phyloP scores from a whole-genome alignment of 2,329 filamentous ascomycete genomes.

The Scedosporium dehoogii region DNA sequence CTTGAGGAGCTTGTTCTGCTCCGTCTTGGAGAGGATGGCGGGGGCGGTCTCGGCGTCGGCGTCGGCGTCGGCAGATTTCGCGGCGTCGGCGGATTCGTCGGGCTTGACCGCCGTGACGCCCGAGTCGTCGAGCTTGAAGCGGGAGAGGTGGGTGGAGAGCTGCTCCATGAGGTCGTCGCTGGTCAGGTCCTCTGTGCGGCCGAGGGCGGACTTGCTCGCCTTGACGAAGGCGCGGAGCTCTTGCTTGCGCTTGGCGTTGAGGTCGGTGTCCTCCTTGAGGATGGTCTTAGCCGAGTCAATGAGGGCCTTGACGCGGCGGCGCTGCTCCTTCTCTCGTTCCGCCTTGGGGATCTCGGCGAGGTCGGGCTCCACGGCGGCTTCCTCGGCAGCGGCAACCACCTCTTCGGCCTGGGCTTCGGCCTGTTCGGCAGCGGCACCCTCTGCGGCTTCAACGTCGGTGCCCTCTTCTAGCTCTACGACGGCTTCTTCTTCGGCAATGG shows the following conservation, averaged over 20 bases:
- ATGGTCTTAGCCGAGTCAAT: slow-evolving; percentile 50
- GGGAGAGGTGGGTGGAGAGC: slow-evolving; percentile 39
- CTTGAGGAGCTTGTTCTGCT: slow-evolving; percentile 40
- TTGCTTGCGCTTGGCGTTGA: slow-evolving; percentile 65
- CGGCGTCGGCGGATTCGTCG: neutral
- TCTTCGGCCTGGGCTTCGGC: slow-evolving; percentile 16
- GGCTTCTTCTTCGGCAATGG: slow-evolving; percentile 16
- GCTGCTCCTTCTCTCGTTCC: slow-evolving; percentile 21
- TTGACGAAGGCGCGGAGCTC: slow-evolving; percentile 64
- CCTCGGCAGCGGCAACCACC: slow-evolving; percentile 11
- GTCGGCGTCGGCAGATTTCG: too few species aligned
- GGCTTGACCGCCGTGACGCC: slow-evolving; percentile 15
- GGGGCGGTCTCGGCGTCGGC: slow-evolving; percentile 7
- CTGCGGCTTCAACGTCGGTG: slow-evolving; percentile 18
- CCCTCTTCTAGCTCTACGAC: slow-evolving; percentile 16
- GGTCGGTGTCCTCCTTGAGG: slow-evolving; percentile 36
- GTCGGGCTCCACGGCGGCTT: slow-evolving; percentile 11
- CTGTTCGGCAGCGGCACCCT: slow-evolving; percentile 17
- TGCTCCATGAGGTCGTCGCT: slow-evolving; percentile 40
- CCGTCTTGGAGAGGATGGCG: slow-evolving; percentile 30
- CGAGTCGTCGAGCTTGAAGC: slow-evolving; percentile 28
- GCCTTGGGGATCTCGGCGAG: slow-evolving; percentile 13
- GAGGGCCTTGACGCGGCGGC: slow-evolving; percentile 36
- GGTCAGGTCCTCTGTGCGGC: slow-evolving; percentile 20
- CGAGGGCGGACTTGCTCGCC: slow-evolving; percentile 52